Conservation (phyloP, 2,329 filamentous ascomycete genomes). For the Botrytis fragariae region DNA sequence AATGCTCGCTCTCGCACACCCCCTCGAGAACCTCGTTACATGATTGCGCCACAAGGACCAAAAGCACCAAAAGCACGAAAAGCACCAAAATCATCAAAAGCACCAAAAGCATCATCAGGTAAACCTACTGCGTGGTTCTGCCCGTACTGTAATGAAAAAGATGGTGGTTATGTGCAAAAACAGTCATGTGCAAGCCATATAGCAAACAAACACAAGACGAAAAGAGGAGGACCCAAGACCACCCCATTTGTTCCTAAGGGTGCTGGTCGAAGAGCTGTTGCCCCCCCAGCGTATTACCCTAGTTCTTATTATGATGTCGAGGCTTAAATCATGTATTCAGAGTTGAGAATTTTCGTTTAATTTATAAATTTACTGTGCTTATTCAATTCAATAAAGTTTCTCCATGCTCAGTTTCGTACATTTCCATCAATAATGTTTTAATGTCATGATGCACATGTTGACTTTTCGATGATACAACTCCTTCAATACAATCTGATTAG, state of each 20-base stretch:
- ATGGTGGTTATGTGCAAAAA: not conserved
- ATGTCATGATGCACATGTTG: not conserved
- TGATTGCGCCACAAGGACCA: fast-evolving
- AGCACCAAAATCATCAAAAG: too few relatives aligned
- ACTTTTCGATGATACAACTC: not conserved
- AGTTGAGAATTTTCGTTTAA: not conserved
- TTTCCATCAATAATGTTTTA: not conserved
- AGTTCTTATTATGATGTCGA: too few relatives aligned
- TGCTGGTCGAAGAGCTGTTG: fast-evolving
- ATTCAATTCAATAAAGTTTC: not conserved
- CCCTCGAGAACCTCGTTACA: not conserved
- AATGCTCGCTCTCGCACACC: not conserved
- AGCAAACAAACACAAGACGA: not conserved
- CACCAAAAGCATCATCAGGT: not conserved
- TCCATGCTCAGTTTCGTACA: not conserved
- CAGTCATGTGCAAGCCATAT: not conserved
- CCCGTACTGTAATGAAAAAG: not conserved
- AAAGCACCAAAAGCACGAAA: too few relatives aligned
- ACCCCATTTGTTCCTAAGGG: not conserved
- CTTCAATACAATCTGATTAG: too few relatives aligned
- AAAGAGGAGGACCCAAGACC: not conserved
- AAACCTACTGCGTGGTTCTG: not conserved
- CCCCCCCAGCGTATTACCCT: too few relatives aligned
- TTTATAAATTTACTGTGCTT: not conserved
- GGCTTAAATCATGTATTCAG: not conserved